Conservation (phyloP, 169 alveolate species). For the Eimeria acervulina region DNA sequence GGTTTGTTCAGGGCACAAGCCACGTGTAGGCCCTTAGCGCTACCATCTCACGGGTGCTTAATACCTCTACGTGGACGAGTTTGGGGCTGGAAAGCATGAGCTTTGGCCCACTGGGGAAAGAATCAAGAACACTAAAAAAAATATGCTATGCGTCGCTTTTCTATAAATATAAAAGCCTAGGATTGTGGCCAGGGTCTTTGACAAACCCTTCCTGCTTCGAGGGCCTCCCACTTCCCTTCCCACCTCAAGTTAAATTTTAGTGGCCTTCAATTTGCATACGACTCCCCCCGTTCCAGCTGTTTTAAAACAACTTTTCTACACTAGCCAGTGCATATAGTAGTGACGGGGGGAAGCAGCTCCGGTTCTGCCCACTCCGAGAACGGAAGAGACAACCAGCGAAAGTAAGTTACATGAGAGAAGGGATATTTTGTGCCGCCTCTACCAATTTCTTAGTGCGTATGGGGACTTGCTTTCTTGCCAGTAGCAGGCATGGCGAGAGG, state of each 20-base stretch:
- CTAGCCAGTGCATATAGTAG: neutral
- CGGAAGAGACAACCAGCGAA: neutral
- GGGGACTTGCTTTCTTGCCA: neutral
- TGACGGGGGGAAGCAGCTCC: too few species aligned
- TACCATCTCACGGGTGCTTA: neutral
- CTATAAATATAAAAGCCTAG: neutral
- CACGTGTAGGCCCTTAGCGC: neutral
- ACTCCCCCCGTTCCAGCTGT: neutral
- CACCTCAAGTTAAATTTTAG: neutral
- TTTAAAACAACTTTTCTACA: neutral
- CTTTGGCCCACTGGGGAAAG: neutral
- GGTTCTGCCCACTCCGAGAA: neutral
- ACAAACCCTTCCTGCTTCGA: neutral
- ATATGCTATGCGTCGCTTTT: neutral
- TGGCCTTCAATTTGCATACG: neutral
- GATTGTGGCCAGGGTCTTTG: neutral
- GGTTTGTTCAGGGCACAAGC: neutral
- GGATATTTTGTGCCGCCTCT: neutral
- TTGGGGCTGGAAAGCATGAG: conserved; percentile 21
- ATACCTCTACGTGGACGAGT: neutral
- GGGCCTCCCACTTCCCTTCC: neutral
- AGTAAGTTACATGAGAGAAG: neutral
- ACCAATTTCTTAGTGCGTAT: neutral
- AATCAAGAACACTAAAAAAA: neutral
- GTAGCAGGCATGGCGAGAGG: conserved; percentile 78